A percentile compares a stretch with the other conserved stretches of the same genome.
phyloP scores from a whole-genome alignment of 129 eudicot species.

The Ambrosia artemisiifolia region DNA sequence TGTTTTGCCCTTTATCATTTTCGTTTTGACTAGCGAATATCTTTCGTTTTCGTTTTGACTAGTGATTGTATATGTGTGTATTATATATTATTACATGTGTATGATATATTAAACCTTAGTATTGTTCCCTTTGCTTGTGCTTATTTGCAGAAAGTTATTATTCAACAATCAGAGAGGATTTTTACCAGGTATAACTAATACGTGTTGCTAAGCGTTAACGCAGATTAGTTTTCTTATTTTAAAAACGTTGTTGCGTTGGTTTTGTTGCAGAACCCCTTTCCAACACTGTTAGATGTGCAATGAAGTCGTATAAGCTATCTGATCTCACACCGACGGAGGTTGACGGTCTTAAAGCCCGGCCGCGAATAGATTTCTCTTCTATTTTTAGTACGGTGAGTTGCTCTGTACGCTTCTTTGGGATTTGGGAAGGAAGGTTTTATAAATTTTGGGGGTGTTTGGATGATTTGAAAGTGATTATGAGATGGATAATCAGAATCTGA shows the following conservation, averaged over 20 bases:
- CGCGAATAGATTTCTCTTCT: slow-evolving; percentile 87
- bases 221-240: neutral
- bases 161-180: slow-evolving; percentile 16
- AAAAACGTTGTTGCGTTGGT: neutral
- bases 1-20: neutral
- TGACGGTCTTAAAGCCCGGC: slow-evolving; percentile 82
- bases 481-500: no score
- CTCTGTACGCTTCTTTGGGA: neutral
- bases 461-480: no score
- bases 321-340: slow-evolving; percentile 66
- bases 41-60: neutral
- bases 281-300: slow-evolving; percentile 53
- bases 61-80: neutral
- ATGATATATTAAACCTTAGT: neutral
- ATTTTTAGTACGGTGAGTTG: slow-evolving; percentile 69
- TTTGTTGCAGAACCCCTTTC: slow-evolving; percentile 35
- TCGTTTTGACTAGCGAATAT: neutral
- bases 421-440: neutral
- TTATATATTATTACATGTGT: slow-evolving; percentile 8
- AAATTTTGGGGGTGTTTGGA: neutral
- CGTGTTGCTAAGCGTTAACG: neutral
- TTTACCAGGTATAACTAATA: slow-evolving; percentile 18
- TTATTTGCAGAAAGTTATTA: slow-evolving; percentile 27
- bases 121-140: neutral
- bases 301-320: slow-evolving; percentile 85